phyloP scores from a whole-genome alignment of 2,329 filamentous ascomycete genomes.

The Alternaria sp. region DNA sequence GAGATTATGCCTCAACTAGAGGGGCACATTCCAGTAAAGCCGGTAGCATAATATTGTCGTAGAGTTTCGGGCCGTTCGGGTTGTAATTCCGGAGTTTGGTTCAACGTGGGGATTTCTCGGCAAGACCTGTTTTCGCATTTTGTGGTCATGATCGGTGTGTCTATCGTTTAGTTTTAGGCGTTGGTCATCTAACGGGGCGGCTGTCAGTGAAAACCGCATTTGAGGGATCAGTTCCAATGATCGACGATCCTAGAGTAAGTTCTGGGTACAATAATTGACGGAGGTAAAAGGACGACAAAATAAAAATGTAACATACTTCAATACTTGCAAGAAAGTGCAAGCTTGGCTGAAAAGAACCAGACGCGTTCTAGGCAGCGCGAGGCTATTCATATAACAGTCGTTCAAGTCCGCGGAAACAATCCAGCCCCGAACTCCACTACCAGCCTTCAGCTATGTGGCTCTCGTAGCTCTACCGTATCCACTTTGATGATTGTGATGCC shows the following conservation, averaged over 20 bases:
- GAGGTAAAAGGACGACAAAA: neutral
- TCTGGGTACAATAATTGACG: neutral
- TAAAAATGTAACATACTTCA: conserved; percentile 6
- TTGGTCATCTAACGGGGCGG: conserved; percentile 7
- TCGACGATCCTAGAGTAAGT: neutral
- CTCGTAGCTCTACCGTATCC: conserved; percentile 17
- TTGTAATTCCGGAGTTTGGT: conserved; percentile 11
- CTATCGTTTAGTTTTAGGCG: conserved; percentile 2
- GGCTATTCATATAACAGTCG: conserved; percentile 14
- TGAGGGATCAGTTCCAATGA: conserved; percentile 9
- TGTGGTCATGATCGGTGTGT: neutral
- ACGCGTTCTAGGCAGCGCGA: conserved; percentile 3
- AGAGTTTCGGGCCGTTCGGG: neutral
- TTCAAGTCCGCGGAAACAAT: conserved; percentile 9
- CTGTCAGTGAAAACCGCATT: neutral
- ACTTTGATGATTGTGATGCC: conserved; percentile 28
- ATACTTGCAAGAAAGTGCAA: neutral
- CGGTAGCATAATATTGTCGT: conserved; percentile 14
- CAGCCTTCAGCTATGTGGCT: conserved; percentile 16
- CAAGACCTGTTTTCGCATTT: neutral
- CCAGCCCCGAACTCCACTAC: conserved; percentile 18
- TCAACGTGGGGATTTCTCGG: conserved; percentile 4
- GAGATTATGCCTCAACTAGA: conserved; percentile 46
- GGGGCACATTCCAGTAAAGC: conserved; percentile 38
- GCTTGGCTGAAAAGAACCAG: neutral